Percentiles rank a stretch among this genome's conserved stretches.
Conservation (phyloP, 177 flowering plant species). For the Telopea speciosissima region DNA sequence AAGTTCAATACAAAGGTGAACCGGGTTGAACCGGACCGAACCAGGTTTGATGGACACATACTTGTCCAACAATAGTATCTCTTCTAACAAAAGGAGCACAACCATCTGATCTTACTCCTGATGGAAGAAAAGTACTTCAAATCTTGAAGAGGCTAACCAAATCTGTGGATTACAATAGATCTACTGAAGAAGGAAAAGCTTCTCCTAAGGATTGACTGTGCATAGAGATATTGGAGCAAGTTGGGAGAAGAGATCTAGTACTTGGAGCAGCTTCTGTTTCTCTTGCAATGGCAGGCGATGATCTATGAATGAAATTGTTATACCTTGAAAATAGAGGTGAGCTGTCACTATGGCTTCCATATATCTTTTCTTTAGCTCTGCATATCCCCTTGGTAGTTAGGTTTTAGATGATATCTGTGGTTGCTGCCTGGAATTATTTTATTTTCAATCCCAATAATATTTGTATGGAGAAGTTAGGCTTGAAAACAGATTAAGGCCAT, state of each 20-base stretch:
- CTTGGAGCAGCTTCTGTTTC: constrained; percentile 80
- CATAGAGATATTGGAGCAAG: constrained; percentile 87
- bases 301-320: constrained; percentile 56
- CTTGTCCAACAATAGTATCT: too few relatives aligned
- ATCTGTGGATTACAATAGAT: constrained; percentile 42
- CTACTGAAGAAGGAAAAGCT: constrained; percentile 58
- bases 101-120: constrained; percentile 60
- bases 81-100: constrained; percentile 81
- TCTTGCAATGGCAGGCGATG: constrained; percentile 82
- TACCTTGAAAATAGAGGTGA: constrained; percentile 96
- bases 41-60: too few relatives aligned
- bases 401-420: too few relatives aligned
- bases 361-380: background rate
- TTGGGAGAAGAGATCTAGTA: constrained; percentile 77
- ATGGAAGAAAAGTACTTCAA: constrained; percentile 83
- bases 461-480: too few relatives aligned
- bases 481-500: too few relatives aligned
- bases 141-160: constrained; percentile 75
- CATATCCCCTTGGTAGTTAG: too few relatives aligned
- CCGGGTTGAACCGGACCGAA: too few relatives aligned
- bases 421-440: too few relatives aligned
- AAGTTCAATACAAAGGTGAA: too few relatives aligned
- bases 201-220: constrained; percentile 76
- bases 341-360: background rate
- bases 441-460: too few relatives aligned